Evolutionary conservation across 2,329 filamentous ascomycete species (phyloP).

Genomic region (Colletotrichum spaethianum): DNA sequence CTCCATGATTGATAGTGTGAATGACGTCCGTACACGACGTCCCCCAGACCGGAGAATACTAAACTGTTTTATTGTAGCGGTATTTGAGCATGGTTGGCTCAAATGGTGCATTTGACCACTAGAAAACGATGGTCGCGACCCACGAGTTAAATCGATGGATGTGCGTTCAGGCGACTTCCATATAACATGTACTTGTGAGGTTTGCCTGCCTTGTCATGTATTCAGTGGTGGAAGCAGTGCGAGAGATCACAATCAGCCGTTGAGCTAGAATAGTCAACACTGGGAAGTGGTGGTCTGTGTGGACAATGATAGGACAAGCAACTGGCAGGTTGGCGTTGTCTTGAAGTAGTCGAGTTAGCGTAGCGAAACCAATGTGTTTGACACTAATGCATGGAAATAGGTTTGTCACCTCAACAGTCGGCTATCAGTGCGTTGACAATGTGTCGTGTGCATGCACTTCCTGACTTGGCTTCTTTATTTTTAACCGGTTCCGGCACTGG

Average conservation of each 20-base stretch:
- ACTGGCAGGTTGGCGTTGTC: background rate
- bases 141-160: background rate
- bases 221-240: background rate
- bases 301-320: background rate
- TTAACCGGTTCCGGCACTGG: background rate
- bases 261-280: background rate
- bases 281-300: background rate
- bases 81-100: background rate
- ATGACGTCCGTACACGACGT: background rate
- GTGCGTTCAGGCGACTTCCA: background rate
- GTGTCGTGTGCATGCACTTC: background rate
- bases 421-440: slow-evolving; percentile 5
- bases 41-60: background rate
- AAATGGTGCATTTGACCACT: too few species aligned
- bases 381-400: slow-evolving; percentile 24
- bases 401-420: slow-evolving; percentile 16
- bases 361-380: slow-evolving; percentile 1
- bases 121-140: background rate
- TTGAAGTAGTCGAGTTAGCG: background rate
- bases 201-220: background rate
- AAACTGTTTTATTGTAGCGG: background rate
- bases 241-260: background rate
- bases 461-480: background rate
- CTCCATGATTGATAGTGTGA: background rate
- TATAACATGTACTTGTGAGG: background rate